Evolutionary conservation across 75 land plant species (phyloP).

Genomic region (Selaginella tamariscina): DNA sequence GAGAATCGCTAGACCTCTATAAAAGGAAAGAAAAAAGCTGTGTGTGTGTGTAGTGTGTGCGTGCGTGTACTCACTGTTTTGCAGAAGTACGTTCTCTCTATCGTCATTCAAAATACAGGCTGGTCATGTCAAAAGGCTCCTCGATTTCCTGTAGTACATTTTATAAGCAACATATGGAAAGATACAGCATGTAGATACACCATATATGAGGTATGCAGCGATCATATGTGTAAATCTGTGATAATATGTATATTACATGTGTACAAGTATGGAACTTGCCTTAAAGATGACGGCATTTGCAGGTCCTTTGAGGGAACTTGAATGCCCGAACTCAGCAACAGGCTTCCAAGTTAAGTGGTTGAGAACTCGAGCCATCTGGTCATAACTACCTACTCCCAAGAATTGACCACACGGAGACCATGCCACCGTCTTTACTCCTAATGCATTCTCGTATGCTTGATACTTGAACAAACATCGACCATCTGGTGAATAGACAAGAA

Average conservation of each 20-base stretch:
- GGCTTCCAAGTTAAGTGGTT: conserved; percentile 92
- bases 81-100: conserved; percentile 7
- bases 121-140: conserved; percentile 83
- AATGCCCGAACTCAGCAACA: conserved; percentile 82
- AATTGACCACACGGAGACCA: conserved; percentile 98
- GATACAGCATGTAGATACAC: too few relatives aligned
- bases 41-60: too few relatives aligned
- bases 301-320: conserved; percentile 49
- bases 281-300: conserved; percentile 71
- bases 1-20: conserved; percentile 41
- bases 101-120: conserved; percentile 18
- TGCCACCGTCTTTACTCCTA: conserved; percentile 83
- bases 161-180: too few relatives aligned
- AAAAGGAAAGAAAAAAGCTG: conserved; percentile 28
- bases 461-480: conserved; percentile 85
- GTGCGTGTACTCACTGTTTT: conserved; percentile 10
- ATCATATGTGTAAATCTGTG: too few relatives aligned
- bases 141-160: conserved; percentile 62
- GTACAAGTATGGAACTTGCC: too few relatives aligned
- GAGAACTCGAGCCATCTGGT: conserved; percentile 63
- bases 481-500: conserved; percentile 93
- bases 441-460: conserved; percentile 89
- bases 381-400: conserved; percentile 88
- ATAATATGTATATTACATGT: too few relatives aligned
- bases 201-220: too few relatives aligned